Evolutionary conservation across 495 filamentous ascomycete species (phyloP), one percentile per base, ranked within the genome.

Genomic region (Xylaria palmicola): DNA sequence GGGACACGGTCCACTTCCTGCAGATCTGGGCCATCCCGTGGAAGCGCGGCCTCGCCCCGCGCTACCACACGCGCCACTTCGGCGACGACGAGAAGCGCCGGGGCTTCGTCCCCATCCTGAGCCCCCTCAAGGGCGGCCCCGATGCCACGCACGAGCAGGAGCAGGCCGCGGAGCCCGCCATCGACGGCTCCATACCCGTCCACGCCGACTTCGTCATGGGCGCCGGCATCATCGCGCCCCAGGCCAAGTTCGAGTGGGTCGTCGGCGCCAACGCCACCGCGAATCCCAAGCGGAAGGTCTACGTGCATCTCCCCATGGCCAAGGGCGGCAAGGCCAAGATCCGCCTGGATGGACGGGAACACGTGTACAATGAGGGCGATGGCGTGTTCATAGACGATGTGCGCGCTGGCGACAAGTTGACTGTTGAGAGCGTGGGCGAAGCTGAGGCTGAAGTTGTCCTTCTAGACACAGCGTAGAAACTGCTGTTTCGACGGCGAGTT

Each of bases 21-120:
- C 89, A 93, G 73, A 93, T 93, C 61, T 93, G 89, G 90, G 89
- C 83, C 3, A 71, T 88, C 20, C 89, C 90, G 2, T 90, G 88
- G 84, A 81, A 79, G 67, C 72, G 77, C 6, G 86, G 88, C 6
- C 77, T 93, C 52, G 82, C 77, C 60, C 90, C 89, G 4, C 77
- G 80, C 22, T 93, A 93, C 68, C 86, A 88, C 65, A 90, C 87
- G 10, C 79, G 74, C 58, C 85, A 80, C 22, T 91, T 90, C 62
- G 69, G 75, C 37, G 89, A 93, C 52, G 86, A 83, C 22, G 78
- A 75, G 50, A 93, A 93, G 77, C 78, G 82, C 26, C 75, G 83
- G 57, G 84, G 75, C 17, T 89, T 92, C 62, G 79, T 91, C 5
- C 75, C 78, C 1, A 90, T 93, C 60, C 75, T 93, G 61, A 88